Conservation (phyloP, 495 filamentous ascomycete species). For the Aspergillus mulundensis region DNA sequence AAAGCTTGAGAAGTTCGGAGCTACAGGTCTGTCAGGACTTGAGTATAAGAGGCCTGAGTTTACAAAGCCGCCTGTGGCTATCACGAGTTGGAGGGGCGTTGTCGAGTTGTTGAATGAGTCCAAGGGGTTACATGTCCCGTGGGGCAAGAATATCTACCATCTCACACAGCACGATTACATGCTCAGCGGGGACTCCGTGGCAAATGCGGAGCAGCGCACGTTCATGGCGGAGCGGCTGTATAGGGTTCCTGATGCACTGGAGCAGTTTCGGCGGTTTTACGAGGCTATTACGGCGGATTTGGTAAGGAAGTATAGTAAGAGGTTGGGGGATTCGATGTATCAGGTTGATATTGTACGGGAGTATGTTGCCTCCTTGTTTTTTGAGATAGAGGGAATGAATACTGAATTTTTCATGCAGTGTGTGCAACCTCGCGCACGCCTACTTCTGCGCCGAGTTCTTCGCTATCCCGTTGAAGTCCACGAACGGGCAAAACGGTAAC, state of each 20-base stretch:
- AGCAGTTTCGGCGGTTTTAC: conserved; percentile 51
- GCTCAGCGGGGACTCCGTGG: conserved; percentile 1
- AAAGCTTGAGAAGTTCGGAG: conserved; percentile 57
- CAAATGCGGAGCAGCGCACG: neutral
- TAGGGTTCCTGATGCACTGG: conserved; percentile 45
- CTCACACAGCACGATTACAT: conserved; percentile 24
- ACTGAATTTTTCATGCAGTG: conserved; percentile 37
- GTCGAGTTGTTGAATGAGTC: conserved; percentile 8
- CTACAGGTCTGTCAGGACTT: too few species aligned
- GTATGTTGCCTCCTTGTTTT: conserved; percentile 22
- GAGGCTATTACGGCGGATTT: conserved; percentile 59
- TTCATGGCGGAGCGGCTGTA: conserved; percentile 24
- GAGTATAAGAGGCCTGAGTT: conserved; percentile 65
- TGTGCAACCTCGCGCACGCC: conserved; percentile 68
- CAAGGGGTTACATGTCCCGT: conserved; percentile 29
- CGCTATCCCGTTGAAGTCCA: conserved; percentile 61
- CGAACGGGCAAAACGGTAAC: neutral
- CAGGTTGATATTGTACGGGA: conserved; percentile 77
- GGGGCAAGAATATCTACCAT: conserved; percentile 19
- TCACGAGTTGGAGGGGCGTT: conserved; percentile 12
- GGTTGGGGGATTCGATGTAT: conserved; percentile 44
- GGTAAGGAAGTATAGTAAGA: conserved; percentile 61
- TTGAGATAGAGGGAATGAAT: conserved; percentile 18
- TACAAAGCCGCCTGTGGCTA: conserved; percentile 12
- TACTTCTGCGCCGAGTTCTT: conserved; percentile 71